A percentile compares a stretch with the other conserved stretches of the same genome.
These are phyloP conservation scores for Cryphonectria carpinicola DNA, from an alignment of 2,329 filamentous ascomycete genomes.

Conservation along the genomic window DNA sequence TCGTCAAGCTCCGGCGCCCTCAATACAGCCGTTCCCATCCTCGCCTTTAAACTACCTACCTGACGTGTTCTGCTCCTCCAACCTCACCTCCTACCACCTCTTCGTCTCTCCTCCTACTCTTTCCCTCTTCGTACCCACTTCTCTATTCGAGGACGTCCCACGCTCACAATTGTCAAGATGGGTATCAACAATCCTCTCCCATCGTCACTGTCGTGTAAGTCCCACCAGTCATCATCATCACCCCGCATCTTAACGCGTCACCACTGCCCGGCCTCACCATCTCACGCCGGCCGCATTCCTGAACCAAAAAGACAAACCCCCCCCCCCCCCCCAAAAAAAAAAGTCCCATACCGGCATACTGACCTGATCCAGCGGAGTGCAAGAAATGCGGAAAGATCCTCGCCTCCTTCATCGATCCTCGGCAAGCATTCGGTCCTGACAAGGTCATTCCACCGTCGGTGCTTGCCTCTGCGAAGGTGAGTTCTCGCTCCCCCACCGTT, in stretches of 20 bases:
- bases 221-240: constrained; percentile 30
- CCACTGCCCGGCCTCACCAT: not conserved
- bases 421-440: constrained; percentile 91
- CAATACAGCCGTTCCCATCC: not conserved
- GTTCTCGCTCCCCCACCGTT: constrained; percentile 20
- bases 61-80: not conserved
- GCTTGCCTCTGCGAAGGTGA: constrained; percentile 87
- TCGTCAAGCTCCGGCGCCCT: constrained; percentile 1
- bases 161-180: constrained; percentile 44
- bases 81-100: not conserved
- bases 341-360: constrained; percentile 1
- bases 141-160: not conserved
- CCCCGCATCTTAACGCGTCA: constrained; percentile 7
- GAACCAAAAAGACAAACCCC: too few species aligned
- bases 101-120: not conserved
- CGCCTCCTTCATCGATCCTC: constrained; percentile 90
- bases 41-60: constrained; percentile 12
- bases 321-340: not conserved
- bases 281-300: constrained; percentile 16
- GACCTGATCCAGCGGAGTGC: constrained; percentile 75
- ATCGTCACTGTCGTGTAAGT: constrained; percentile 70
- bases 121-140: not conserved
- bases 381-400: constrained; percentile 97
- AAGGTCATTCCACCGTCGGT: constrained; percentile 94
- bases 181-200: constrained; percentile 70